These are phyloP conservation scores for Reutealis trisperma DNA, from an alignment of 345 rosid genomes.

Conservation along the genomic window DNA sequence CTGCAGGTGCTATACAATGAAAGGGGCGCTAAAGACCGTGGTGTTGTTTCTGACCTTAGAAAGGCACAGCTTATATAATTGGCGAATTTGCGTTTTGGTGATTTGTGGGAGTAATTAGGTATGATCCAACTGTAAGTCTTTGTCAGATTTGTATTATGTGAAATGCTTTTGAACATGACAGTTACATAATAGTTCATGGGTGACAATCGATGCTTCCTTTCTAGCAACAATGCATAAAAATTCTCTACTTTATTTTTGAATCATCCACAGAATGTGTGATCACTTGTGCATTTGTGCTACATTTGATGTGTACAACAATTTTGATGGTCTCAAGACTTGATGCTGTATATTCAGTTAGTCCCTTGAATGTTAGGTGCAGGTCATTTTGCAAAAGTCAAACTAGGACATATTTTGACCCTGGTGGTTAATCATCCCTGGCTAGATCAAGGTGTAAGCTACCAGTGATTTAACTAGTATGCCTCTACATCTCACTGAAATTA, in stretches of 20 bases:
- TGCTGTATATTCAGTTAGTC: neutral
- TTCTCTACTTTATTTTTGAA: neutral
- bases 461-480: neutral
- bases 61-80: slow-evolving; percentile 52
- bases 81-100: neutral
- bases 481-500: neutral
- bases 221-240: neutral
- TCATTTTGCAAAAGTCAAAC: neutral
- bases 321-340: neutral
- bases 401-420: neutral
- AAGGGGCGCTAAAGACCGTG: slow-evolving; percentile 59
- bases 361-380: neutral
- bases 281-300: neutral
- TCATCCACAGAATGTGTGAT: neutral
- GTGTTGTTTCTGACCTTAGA: slow-evolving; percentile 64
- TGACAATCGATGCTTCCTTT: neutral
- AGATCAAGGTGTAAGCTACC: neutral
- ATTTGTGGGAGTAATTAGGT: slow-evolving; percentile 23
- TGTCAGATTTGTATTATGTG: slow-evolving; percentile 8
- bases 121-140: slow-evolving; percentile 16
- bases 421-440: neutral
- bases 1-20: slow-evolving; percentile 80
- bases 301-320: neutral
- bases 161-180: neutral
- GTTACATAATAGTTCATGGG: slow-evolving; percentile 1